A percentile compares a stretch with the other conserved stretches of the same genome.
These are phyloP conservation scores for Sporothrix schenckii DNA, from an alignment of 2,329 filamentous ascomycete species.

Conservation along the genomic window DNA sequence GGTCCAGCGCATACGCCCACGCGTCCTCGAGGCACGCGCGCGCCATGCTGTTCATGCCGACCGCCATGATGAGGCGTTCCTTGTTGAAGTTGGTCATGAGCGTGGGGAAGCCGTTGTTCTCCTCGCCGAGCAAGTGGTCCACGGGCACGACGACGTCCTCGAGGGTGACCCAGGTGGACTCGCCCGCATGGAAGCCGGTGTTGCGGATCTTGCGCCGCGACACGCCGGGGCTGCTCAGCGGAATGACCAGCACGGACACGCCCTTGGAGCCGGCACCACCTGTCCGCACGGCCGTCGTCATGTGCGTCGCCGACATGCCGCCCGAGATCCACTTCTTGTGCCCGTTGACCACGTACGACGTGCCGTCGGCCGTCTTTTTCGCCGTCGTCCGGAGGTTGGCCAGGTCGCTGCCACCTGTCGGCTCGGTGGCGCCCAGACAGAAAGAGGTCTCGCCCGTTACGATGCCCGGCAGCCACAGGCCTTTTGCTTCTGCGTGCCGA, in stretches of 20 bases:
- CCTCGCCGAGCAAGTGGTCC: slow-evolving; percentile 56
- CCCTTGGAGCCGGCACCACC: slow-evolving; percentile 57
- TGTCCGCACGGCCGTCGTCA: slow-evolving; percentile 64
- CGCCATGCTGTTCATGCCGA: slow-evolving; percentile 60
- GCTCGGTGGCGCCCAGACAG: slow-evolving; percentile 68
- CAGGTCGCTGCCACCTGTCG: slow-evolving; percentile 64
- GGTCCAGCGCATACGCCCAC: slow-evolving; percentile 53
- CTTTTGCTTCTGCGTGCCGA: slow-evolving; percentile 64
- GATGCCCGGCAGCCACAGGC: slow-evolving; percentile 60
- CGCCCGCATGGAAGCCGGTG: slow-evolving; percentile 67
- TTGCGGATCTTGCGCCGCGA: slow-evolving; percentile 61
- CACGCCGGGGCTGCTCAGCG: slow-evolving; percentile 54
- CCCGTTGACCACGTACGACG: slow-evolving; percentile 65
- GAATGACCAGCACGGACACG: slow-evolving; percentile 62
- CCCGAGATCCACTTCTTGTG: slow-evolving; percentile 72
- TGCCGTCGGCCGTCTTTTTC: slow-evolving; percentile 47
- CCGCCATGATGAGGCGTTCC: slow-evolving; percentile 62
- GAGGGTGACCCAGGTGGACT: slow-evolving; percentile 58
- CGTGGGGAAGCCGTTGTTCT: slow-evolving; percentile 59
- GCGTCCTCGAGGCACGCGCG: slow-evolving; percentile 59
- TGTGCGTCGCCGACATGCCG: slow-evolving; percentile 61
- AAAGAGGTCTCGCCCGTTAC: slow-evolving; percentile 63
- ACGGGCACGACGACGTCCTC: slow-evolving; percentile 59
- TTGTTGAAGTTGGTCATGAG: slow-evolving; percentile 65
- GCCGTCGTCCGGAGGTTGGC: slow-evolving; percentile 66